These are phyloP conservation scores for Ambrosiella beaveri DNA, from an alignment of 2,329 filamentous ascomycete species.

Conservation along the genomic window DNA sequence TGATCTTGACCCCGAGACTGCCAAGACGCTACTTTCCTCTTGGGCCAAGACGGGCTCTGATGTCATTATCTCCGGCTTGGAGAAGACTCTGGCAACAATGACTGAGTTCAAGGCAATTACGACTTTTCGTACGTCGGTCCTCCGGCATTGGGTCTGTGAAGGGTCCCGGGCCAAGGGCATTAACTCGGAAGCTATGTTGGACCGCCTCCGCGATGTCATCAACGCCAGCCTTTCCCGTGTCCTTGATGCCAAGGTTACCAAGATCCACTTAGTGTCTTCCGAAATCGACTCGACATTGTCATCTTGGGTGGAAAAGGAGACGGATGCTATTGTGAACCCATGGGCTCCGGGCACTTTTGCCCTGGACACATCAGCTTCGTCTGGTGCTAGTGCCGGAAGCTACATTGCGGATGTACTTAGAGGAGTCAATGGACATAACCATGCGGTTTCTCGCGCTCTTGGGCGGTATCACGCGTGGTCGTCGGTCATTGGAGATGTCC, in stretches of 20 bases:
- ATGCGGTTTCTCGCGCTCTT: constrained; percentile 44
- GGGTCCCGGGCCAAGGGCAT: constrained; percentile 47
- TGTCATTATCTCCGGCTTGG: constrained; percentile 43
- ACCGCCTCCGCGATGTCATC: constrained; percentile 49
- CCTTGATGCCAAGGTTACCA: constrained; percentile 44
- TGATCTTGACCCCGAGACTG: constrained; percentile 45
- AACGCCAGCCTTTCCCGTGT: constrained; percentile 50
- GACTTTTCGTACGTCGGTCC: constrained; percentile 48
- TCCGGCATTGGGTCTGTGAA: constrained; percentile 61
- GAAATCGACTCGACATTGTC: constrained; percentile 45
- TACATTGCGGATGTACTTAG: constrained; percentile 56
- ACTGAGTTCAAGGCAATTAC: constrained; percentile 52
- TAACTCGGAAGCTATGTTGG: constrained; percentile 49
- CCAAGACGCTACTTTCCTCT: constrained; percentile 39
- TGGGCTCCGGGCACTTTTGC: constrained; percentile 47
- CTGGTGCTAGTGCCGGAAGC: constrained; percentile 26
- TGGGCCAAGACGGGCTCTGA: constrained; percentile 48
- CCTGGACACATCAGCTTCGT: constrained; percentile 41
- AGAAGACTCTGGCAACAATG: constrained; percentile 39
- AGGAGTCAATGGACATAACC: constrained; percentile 54
- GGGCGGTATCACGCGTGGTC: constrained; percentile 57
- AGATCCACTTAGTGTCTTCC: constrained; percentile 46
- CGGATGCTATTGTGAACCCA: constrained; percentile 35
- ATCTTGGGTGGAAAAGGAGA: constrained; percentile 38
- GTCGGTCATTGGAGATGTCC: constrained; percentile 50